Evolutionary conservation across 306 rosid genomes (phyloP), one percentile per base, ranked within the genome.

Genomic region (Echinosophora koreensis): DNA sequence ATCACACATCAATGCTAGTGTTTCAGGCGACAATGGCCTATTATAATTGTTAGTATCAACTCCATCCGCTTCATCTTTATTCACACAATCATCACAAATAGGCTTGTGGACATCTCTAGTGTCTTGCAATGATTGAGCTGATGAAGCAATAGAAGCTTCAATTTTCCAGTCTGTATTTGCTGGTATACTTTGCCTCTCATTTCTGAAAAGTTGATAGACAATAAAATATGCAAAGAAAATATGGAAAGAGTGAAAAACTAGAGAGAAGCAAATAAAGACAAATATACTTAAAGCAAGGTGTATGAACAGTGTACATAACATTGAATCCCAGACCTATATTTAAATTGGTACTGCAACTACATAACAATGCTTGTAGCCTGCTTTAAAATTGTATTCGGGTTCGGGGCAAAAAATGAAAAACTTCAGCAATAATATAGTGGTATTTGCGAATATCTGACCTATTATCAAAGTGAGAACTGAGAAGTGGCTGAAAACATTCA

Each of bases 1-100:
- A 78, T 92, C 88, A 84, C 97, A 92, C 97, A 88, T 84, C 84
- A 89, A 86, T 50, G 92, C 89, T 49, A 85, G 88, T 13, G 97
- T 89, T 79, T 84, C 91, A 6, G 97, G 97, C 41, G 97, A 91
- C 78, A 85, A 28, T 55, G 90, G 92, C 81, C 82, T 69, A 56
- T 79, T 76, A 68, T 69, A 66, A 71, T 73, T 74, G 73, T 65
- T 81, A 30, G 47, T 68, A 81, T 81, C 83, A 72, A 69, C 77
- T 77, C 79, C 86, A 80, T 74, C 78, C 50, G 84, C 73, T 68
- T 74, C 86, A 73, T 83, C 86, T 64, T 56, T 78, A 52, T 74
- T 79, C 71, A 69, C 35, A 22, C 7, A 60, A 75, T 67, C 70
- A 64, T 76, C 83, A 74, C 46, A 64, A 56, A 15, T 66, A 68